phyloP scores from a whole-genome alignment of 2,329 filamentous ascomycete species.

The Gyromitra esculenta region DNA sequence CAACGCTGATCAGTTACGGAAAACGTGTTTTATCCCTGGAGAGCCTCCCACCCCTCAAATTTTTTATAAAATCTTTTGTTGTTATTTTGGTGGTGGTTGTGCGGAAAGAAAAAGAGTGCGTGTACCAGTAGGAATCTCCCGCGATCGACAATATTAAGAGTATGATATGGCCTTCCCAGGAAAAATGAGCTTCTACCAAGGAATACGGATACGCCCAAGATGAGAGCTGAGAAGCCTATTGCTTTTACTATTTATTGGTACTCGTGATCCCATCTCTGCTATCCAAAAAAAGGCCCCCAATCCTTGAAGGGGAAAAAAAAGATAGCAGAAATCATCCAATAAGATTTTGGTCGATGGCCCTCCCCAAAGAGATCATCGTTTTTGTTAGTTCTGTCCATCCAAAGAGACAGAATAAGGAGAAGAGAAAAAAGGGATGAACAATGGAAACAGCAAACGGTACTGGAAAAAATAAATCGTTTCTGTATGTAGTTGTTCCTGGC shows the following conservation, averaged over 20 bases:
- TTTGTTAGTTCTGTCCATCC: conserved; percentile 23
- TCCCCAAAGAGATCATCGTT: conserved; percentile 11
- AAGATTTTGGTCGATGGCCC: conserved; percentile 15
- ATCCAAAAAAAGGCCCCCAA: conserved; percentile 28
- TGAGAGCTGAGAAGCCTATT: conserved; percentile 9
- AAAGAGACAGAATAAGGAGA: not conserved
- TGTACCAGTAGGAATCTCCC: conserved; percentile 27
- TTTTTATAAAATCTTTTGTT: not conserved
- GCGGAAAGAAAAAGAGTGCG: conserved; percentile 15
- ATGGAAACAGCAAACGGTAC: conserved; percentile 26
- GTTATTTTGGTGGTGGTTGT: conserved; percentile 12
- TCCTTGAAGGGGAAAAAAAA: conserved; percentile 30
- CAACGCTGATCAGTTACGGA: conserved; percentile 45
- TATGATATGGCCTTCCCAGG: conserved; percentile 6
- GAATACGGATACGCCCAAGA: not conserved
- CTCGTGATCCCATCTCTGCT: conserved; percentile 25
- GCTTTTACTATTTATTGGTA: conserved; percentile 29
- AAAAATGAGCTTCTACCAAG: not conserved
- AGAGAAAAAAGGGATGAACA: conserved; percentile 1
- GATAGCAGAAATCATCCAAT: conserved; percentile 35
- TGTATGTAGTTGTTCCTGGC: conserved; percentile 37
- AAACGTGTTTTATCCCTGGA: conserved; percentile 37
- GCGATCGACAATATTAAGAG: conserved; percentile 5
- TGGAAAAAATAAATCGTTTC: conserved; percentile 27
- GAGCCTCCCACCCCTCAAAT: conserved; percentile 12